phyloP scores from a whole-genome alignment of 208 protist genomes.

The Crithidia sp. region DNA sequence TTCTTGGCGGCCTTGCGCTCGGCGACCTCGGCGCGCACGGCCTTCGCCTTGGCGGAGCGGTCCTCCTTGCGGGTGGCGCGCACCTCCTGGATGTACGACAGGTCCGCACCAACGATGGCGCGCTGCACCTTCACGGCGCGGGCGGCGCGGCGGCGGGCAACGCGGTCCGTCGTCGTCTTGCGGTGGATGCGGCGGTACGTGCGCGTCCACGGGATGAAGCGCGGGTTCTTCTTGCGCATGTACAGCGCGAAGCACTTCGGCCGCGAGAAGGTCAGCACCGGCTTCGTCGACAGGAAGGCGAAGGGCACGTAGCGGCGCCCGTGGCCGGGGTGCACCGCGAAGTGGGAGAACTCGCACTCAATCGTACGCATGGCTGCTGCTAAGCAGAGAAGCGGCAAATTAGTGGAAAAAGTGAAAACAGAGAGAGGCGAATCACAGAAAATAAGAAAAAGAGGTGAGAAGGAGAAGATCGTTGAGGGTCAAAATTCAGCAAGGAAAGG shows the following conservation, averaged over 20 bases:
- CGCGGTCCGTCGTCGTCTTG: conserved; percentile 90
- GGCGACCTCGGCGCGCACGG: conserved; percentile 86
- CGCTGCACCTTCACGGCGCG: conserved; percentile 77
- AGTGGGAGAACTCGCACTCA: conserved; percentile 94
- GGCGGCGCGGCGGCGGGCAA: conserved; percentile 80
- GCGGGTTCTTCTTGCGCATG: conserved; percentile 95
- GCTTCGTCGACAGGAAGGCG: conserved; percentile 94
- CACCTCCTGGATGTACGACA: conserved; percentile 91
- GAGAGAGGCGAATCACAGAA: background rate
- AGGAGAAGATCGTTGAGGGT: too few relatives aligned
- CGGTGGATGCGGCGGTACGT: conserved; percentile 94
- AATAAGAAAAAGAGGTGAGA: background rate
- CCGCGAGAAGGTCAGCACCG: conserved; percentile 92
- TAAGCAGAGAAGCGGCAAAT: conserved; percentile 9
- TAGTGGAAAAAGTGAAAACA: conserved; percentile 9
- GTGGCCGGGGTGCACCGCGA: conserved; percentile 94
- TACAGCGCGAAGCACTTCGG: conserved; percentile 92
- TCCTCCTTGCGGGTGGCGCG: conserved; percentile 80
- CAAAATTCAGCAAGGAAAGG: too few relatives aligned
- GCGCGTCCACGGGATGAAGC: conserved; percentile 92
- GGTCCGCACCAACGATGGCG: conserved; percentile 88
- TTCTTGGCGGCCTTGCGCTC: conserved; percentile 94
- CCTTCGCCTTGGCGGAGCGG: conserved; percentile 90
- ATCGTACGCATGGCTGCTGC: conserved; percentile 84
- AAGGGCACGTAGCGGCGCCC: conserved; percentile 94